These are phyloP conservation scores for Lasiodiplodia sp. DNA, from an alignment of 2,329 filamentous ascomycete genomes.

Conservation along the genomic window DNA sequence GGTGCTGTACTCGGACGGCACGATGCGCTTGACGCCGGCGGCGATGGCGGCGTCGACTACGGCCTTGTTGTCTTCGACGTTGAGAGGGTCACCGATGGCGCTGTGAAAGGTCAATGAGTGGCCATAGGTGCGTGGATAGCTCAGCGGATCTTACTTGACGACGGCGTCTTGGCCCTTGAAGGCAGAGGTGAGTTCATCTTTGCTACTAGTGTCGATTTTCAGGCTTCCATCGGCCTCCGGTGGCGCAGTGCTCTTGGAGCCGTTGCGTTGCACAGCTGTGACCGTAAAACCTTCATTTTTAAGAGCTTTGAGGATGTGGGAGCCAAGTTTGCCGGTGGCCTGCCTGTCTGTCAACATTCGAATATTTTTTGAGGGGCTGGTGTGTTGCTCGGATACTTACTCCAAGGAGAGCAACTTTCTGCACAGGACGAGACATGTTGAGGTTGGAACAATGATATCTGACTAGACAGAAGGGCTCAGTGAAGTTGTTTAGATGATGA, in stretches of 20 bases:
- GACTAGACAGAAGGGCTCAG: background rate
- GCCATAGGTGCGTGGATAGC: background rate
- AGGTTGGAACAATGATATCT: background rate
- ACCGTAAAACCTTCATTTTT: constrained; percentile 10
- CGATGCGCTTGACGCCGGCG: constrained; percentile 44
- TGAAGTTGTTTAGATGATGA: background rate
- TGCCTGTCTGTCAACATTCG: background rate
- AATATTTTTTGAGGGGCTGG: no score
- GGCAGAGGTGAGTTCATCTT: constrained; percentile 7
- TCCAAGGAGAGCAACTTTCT: constrained; percentile 8
- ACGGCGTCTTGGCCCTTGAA: constrained; percentile 26
- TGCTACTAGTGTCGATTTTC: constrained; percentile 17
- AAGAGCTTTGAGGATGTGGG: constrained; percentile 19
- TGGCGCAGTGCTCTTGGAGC: background rate
- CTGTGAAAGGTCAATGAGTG: background rate
- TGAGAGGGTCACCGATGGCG: constrained; percentile 8
- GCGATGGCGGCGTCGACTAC: constrained; percentile 46
- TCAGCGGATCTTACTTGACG: background rate
- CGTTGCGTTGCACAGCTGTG: constrained; percentile 15
- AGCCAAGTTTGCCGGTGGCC: constrained; percentile 26
- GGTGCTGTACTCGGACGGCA: constrained; percentile 43
- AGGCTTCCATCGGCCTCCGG: background rate
- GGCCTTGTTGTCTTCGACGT: constrained; percentile 20
- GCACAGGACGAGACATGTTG: background rate
- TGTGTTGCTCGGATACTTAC: background rate